Evolutionary conservation across 108 stramenopile genomes (phyloP), one percentile per base, ranked within the genome.

Genomic region (Stephanodiscus triporus): DNA sequence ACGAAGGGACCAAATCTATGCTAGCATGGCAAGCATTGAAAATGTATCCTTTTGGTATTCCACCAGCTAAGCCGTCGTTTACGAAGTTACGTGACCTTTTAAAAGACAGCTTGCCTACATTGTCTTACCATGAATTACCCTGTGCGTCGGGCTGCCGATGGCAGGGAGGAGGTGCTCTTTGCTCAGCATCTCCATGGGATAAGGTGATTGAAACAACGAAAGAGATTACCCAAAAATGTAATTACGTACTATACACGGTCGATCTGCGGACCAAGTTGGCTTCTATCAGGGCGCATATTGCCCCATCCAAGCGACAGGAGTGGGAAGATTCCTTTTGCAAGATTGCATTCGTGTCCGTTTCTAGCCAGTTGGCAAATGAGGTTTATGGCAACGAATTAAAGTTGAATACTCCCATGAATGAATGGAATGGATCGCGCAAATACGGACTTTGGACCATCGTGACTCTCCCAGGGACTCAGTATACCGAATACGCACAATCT

Each of bases 321-420:
- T 79, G 78, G 76, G 57, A 83, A 40, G 63, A 80, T 32, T 58
- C 60, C 10, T 61, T 89, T 19, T 92, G 91, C 56, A 86, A 87
- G 45, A 43, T 92, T 50, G 91, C 89, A 19, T 90, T 90, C 80
- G 86, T 92, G 37, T 90, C 89, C 9, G 68, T 77, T 11, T 73
- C 84, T 5, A 91, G 85, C 63, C 65, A 72, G 17, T 43, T 87
- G 47, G 85, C 85, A 1, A 56, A 66, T 26, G 51, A 27, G 23
- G 11, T 72, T 4, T 75, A 85, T 26, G 22, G 49, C 11, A 58
- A 63, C n/a, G 66, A 66, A n/a, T 24, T 58, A 63, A 38, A 36
- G 22, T 37, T 49, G 14, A 49, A 34, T 20, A 58, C 50, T 36
- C 70, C 66, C 19, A 30, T 66, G 53, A 32, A 36, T 37, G 78